Percentiles rank a stretch among this genome's conserved stretches.
phyloP scores from a whole-genome alignment of 305 asterid genomes.

The Salvia sclarea region DNA sequence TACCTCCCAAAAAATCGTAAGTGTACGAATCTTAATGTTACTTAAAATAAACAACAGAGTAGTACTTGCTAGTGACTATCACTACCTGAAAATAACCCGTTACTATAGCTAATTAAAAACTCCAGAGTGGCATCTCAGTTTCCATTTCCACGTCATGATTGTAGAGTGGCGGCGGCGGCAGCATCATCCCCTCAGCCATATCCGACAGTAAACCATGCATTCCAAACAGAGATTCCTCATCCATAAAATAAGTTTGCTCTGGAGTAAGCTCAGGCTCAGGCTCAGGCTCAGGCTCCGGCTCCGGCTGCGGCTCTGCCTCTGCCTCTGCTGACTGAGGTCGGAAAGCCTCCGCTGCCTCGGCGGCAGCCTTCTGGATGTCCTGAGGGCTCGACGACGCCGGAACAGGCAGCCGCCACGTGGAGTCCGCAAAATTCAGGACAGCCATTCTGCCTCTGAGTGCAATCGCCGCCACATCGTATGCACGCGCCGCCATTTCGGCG shows the following conservation, averaged over 20 bases:
- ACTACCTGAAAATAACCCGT: too few relatives aligned
- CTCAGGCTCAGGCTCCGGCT: too few relatives aligned
- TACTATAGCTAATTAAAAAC: too few relatives aligned
- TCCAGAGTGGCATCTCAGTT: constrained; percentile 50
- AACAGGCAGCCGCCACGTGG: constrained; percentile 59
- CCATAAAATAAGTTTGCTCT: too few relatives aligned
- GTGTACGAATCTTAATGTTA: too few relatives aligned
- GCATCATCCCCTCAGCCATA: constrained; percentile 60
- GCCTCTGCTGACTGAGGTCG: constrained; percentile 31
- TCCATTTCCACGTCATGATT: constrained; percentile 23
- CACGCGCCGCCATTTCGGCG: constrained; percentile 67
- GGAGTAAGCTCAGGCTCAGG: too few relatives aligned
- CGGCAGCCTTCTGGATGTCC: constrained; percentile 46
- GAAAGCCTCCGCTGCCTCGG: constrained; percentile 62
- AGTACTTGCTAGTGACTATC: too few relatives aligned
- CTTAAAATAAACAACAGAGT: too few relatives aligned
- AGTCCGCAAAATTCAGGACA: constrained; percentile 71
- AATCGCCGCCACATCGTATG: constrained; percentile 80
- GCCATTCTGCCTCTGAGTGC: constrained; percentile 69
- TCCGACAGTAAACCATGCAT: constrained; percentile 47
- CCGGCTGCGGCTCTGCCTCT: too few relatives aligned
- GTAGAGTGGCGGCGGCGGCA: constrained; percentile 43
- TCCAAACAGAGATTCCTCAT: constrained; percentile 49
- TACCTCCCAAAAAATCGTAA: too few relatives aligned
- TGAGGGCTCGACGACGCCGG: constrained; percentile 52